phyloP scores from a whole-genome alignment of 2,329 filamentous ascomycete species.

The Diaporthe sp. region DNA sequence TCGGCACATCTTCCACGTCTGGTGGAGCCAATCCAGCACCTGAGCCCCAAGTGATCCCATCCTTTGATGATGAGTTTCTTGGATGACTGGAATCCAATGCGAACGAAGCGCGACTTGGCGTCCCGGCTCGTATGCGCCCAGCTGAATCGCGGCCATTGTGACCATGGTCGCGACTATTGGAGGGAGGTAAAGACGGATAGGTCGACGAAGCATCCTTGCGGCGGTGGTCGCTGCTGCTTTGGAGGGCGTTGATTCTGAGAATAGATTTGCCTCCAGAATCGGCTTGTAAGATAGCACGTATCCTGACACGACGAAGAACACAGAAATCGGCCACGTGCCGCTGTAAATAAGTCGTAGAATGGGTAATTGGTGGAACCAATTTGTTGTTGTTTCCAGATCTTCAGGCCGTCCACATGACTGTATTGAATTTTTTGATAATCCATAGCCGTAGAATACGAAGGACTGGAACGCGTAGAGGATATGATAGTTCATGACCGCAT shows the following conservation, averaged over 20 bases:
- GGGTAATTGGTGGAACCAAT: neutral
- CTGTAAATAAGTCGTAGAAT: neutral
- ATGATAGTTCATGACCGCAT: neutral
- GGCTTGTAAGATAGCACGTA: neutral
- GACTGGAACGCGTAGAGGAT: neutral
- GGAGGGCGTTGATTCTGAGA: neutral
- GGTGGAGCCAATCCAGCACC: neutral
- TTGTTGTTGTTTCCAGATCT: neutral
- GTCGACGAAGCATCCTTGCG: neutral
- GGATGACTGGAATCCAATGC: neutral
- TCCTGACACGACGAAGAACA: neutral
- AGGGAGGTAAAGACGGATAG: neutral
- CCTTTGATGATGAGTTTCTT: neutral
- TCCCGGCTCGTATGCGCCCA: neutral
- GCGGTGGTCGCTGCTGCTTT: neutral
- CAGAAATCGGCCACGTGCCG: neutral
- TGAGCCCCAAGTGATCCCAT: neutral
- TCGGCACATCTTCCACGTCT: constrained; percentile 4
- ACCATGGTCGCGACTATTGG: neutral
- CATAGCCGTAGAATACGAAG: neutral
- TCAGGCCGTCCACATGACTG: neutral
- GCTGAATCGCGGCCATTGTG: neutral
- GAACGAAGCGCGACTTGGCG: neutral
- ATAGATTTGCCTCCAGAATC: neutral
- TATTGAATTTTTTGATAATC: neutral